phyloP scores from a whole-genome alignment of 352 stramenopile species.

The Pythium rishiriense region DNA sequence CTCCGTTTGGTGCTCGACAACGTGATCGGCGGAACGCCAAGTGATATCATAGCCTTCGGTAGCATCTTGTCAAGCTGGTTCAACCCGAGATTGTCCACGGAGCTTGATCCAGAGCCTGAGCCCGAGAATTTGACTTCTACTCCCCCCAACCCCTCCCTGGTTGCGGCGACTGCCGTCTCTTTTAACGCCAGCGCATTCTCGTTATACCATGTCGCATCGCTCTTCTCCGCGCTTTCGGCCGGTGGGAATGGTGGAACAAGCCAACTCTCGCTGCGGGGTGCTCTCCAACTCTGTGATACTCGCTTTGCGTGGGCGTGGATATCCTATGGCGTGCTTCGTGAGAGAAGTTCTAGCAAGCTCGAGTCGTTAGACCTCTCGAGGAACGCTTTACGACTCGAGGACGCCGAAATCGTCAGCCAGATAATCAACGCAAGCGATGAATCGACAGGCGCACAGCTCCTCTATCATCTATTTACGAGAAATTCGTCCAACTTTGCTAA shows the following conservation, averaged over 20 bases:
- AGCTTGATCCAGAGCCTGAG: background rate
- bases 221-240: conserved; percentile 41
- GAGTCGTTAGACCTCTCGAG: conserved; percentile 39
- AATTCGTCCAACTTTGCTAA: background rate
- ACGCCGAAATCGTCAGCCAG: conserved; percentile 24
- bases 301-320: conserved; percentile 43
- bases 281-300: conserved; percentile 27
- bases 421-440: background rate
- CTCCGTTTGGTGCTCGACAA: conserved; percentile 35
- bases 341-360: conserved; percentile 8
- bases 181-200: conserved; percentile 38
- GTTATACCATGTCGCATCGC: conserved; percentile 30
- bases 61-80: conserved; percentile 36
- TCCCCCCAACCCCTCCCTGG: background rate
- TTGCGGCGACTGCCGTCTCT: background rate
- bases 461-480: background rate
- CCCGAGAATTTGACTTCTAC: background rate
- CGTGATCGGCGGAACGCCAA: background rate
- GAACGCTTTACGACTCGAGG: conserved; percentile 36
- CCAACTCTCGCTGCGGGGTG: conserved; percentile 35
- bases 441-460: background rate
- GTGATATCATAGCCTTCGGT: conserved; percentile 23
- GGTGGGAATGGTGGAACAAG: background rate
- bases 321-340: conserved; percentile 27
- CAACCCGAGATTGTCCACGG: background rate